A percentile compares a stretch with the other conserved stretches of the same genome.
phyloP scores from a whole-genome alignment of 1,139 yeast genomes.

The Yamadazyma epiphylla region DNA sequence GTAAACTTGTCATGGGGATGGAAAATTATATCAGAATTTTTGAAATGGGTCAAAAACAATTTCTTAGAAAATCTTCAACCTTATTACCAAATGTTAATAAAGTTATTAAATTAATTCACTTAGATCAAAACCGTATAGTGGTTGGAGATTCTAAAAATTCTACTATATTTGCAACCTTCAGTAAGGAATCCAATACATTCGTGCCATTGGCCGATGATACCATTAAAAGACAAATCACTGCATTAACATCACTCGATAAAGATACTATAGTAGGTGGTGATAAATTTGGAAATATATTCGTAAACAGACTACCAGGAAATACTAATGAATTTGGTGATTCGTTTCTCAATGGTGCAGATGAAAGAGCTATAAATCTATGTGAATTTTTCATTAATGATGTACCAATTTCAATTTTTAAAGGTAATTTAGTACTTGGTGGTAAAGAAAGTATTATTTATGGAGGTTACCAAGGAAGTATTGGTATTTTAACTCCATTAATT shows the following conservation, averaged over 20 bases:
- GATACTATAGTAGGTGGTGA: slow-evolving; percentile 86
- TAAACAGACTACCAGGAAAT: slow-evolving; percentile 54
- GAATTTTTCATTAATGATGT: slow-evolving; percentile 72
- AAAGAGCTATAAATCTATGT: slow-evolving; percentile 50
- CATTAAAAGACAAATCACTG: slow-evolving; percentile 62
- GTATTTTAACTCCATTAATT: slow-evolving; percentile 64
- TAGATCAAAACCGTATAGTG: slow-evolving; percentile 54
- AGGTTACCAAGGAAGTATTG: slow-evolving; percentile 81
- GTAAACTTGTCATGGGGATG: slow-evolving; percentile 58
- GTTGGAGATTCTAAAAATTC: slow-evolving; percentile 67
- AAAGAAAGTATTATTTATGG: slow-evolving; percentile 64
- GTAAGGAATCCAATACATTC: slow-evolving; percentile 49
- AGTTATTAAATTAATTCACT: slow-evolving; percentile 50
- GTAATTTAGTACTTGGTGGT: slow-evolving; percentile 57
- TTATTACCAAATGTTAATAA: slow-evolving; percentile 32
- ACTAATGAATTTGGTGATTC: slow-evolving; percentile 35
- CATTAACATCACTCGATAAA: slow-evolving; percentile 59
- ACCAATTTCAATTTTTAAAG: slow-evolving; percentile 56
- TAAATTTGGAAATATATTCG: slow-evolving; percentile 76
- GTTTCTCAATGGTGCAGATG: slow-evolving; percentile 49
- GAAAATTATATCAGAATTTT: slow-evolving; percentile 54
- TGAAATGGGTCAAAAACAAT: slow-evolving; percentile 76
- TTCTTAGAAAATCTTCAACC: slow-evolving; percentile 61
- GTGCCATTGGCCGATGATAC: slow-evolving; percentile 68
- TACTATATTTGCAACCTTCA: slow-evolving; percentile 53